phyloP scores from a whole-genome alignment of 2,329 filamentous ascomycete genomes.

The Didymella keratinophila region DNA sequence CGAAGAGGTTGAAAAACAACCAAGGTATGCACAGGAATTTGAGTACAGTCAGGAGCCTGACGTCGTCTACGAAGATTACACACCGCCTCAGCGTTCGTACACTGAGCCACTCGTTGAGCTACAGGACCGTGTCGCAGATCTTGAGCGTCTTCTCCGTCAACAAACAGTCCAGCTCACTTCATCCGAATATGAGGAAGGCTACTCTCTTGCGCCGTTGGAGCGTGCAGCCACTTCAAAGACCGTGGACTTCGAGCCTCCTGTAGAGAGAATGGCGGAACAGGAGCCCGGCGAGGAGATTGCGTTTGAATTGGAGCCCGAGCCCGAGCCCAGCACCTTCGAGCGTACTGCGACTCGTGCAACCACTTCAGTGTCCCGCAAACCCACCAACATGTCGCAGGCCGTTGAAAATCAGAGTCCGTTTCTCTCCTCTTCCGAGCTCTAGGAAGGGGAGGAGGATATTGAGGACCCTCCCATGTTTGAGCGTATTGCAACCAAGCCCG shows the following conservation, averaged over 20 bases:
- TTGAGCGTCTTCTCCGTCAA: not conserved
- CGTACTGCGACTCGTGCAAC: not conserved
- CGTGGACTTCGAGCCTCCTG: not conserved
- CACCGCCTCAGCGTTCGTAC: not conserved
- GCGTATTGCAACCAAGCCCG: not conserved
- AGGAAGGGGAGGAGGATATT: conserved; percentile 12
- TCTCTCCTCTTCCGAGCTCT: conserved; percentile 13
- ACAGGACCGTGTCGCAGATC: not conserved
- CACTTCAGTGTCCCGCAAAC: not conserved
- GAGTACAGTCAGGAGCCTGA: not conserved
- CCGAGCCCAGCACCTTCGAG: not conserved
- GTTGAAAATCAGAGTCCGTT: conserved; percentile 12
- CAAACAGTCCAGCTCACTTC: not conserved
- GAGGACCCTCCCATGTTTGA: conserved; percentile 1
- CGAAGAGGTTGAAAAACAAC: not conserved
- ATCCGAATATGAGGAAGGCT: not conserved
- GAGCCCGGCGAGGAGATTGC: not conserved
- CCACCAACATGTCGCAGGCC: not conserved
- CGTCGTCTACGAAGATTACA: not conserved
- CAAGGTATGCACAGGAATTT: not conserved
- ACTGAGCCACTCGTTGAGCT: not conserved
- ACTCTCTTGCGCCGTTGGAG: not conserved
- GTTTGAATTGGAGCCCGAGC: not conserved
- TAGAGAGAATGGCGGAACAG: conserved; percentile 1
- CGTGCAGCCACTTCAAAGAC: not conserved